Evolutionary conservation across 2,329 filamentous ascomycete species (phyloP).

Genomic region (Scedosporium boydii): DNA sequence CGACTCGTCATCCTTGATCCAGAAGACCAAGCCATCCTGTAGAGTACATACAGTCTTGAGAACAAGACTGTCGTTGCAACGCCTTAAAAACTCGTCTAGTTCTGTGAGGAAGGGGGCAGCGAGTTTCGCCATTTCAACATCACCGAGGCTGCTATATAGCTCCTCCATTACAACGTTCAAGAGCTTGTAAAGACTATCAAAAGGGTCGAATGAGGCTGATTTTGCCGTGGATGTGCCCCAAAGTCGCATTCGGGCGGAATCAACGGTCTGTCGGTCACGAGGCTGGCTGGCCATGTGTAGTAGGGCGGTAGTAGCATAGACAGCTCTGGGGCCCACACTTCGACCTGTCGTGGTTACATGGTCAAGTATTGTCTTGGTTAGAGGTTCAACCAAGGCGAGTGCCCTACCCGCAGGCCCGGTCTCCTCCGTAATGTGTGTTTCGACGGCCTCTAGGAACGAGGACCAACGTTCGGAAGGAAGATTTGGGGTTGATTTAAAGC

Average conservation of each 20-base stretch:
- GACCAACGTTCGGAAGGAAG: constrained; percentile 39
- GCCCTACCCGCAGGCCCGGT: constrained; percentile 59
- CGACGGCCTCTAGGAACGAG: constrained; percentile 46
- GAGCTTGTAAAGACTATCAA: constrained; percentile 56
- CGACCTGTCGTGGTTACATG: constrained; percentile 6
- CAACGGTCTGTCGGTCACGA: constrained; percentile 51
- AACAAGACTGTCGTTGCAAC: constrained; percentile 39
- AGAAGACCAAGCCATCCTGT: constrained; percentile 51
- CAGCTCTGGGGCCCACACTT: constrained; percentile 14
- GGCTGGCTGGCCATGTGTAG: constrained; percentile 43
- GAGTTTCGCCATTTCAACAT: constrained; percentile 25
- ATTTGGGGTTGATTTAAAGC: constrained; percentile 40
- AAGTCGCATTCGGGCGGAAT: constrained; percentile 54
- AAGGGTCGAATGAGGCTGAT: constrained; percentile 46
- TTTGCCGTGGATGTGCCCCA: constrained; percentile 47
- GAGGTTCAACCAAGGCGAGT: constrained; percentile 59
- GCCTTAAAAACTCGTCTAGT: constrained; percentile 40
- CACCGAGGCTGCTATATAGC: constrained; percentile 40
- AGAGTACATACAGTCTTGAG: constrained; percentile 47
- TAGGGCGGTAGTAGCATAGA: constrained; percentile 30
- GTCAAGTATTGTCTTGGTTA: constrained; percentile 40
- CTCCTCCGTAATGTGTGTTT: constrained; percentile 48
- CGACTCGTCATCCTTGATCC: constrained; percentile 48
- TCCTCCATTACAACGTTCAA: constrained; percentile 40
- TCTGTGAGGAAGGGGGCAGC: constrained; percentile 41